phyloP scores from a whole-genome alignment of 345 rosid species.

The Clausena lansium region DNA sequence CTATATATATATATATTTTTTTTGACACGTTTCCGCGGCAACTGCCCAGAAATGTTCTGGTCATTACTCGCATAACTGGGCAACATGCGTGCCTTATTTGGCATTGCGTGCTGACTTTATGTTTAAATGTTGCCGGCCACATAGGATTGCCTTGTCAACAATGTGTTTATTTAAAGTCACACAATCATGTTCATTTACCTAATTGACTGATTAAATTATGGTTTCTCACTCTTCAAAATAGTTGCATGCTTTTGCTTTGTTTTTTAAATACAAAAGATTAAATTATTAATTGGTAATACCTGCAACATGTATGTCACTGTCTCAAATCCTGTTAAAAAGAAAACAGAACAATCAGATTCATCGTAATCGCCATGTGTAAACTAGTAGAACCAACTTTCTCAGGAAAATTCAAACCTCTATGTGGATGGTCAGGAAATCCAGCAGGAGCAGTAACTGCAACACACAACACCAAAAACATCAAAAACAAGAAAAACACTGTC shows the following conservation, averaged over 20 bases:
- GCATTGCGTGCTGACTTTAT: constrained; percentile 5
- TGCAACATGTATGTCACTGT: constrained; percentile 94
- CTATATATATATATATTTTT: not conserved
- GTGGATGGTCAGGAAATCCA: constrained; percentile 97
- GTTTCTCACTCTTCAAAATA: not conserved
- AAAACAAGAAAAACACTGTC: not conserved
- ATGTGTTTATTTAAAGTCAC: not conserved
- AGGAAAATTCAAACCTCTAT: constrained; percentile 60
- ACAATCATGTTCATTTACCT: not conserved
- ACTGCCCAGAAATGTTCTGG: not conserved
- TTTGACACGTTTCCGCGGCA: not conserved
- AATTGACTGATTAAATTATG: not conserved
- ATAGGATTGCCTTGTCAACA: not conserved
- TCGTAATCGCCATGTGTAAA: not conserved
- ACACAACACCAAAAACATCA: constrained; percentile 7
- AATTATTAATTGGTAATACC: constrained; percentile 37
- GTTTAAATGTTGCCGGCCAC: constrained; percentile 5
- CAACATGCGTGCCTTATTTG: not conserved
- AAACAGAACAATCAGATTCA: constrained; percentile 9
- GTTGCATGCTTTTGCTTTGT: not conserved
- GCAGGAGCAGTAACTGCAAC: constrained; percentile 74
- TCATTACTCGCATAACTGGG: not conserved
- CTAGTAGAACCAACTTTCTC: not conserved
- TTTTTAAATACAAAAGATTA: not conserved
- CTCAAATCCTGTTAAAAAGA: constrained; percentile 65